Percentiles rank a stretch among this genome's conserved stretches.
Conservation (phyloP, 2,329 filamentous ascomycete genomes). For the Pyrenophora seminiperda region DNA sequence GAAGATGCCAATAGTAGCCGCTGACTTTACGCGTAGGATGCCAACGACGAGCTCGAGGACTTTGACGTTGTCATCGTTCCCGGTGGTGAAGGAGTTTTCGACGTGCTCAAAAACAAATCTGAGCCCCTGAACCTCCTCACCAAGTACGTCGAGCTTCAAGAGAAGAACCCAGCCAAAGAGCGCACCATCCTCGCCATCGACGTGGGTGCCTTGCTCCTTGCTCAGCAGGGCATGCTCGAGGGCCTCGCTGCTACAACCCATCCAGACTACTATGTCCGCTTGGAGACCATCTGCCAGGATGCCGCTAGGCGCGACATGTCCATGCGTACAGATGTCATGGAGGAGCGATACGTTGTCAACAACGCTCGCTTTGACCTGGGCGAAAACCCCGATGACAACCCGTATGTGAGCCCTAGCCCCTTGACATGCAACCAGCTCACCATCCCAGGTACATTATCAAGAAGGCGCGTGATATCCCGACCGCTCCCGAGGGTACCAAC, state of each 20-base stretch:
- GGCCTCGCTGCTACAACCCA: constrained; percentile 83
- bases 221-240: constrained; percentile 74
- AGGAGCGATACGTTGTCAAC: constrained; percentile 87
- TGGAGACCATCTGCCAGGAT: constrained; percentile 81
- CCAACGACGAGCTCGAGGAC: constrained; percentile 71
- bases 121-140: constrained; percentile 69
- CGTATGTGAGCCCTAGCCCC: constrained; percentile 22
- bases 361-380: constrained; percentile 84
- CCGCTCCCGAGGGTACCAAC: constrained; percentile 61
- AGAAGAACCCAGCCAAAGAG: constrained; percentile 77
- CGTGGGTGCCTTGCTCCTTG: constrained; percentile 78
- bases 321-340: constrained; percentile 81
- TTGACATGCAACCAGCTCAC: constrained; percentile 46
- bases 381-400: constrained; percentile 77
- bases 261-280: constrained; percentile 76
- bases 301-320: constrained; percentile 70
- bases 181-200: constrained; percentile 81
- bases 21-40: constrained; percentile 56
- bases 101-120: constrained; percentile 68
- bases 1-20: too few relatives aligned
- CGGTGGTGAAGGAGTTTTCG: constrained; percentile 67
- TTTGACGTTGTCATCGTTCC: constrained; percentile 81
- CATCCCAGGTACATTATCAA: constrained; percentile 79
- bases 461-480: constrained; percentile 54
- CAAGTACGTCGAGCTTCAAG: constrained; percentile 78